Base-by-base conservation (phyloP, 2,329 filamentous ascomycete species). In the Trichoderma asperellum region DNA sequence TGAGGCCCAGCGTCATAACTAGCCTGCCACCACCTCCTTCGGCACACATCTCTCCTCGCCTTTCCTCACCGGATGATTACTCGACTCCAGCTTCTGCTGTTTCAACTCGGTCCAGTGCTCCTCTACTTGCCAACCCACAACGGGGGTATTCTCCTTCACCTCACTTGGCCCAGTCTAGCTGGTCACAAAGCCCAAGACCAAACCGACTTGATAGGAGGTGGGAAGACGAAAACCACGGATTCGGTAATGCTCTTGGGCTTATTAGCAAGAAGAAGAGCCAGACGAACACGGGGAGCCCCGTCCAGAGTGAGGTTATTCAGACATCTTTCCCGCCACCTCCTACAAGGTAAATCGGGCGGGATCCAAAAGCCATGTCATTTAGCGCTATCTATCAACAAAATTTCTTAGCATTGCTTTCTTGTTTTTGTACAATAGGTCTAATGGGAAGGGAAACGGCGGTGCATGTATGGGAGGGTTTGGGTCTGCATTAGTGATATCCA, bases 301-400 rank as follows among this genome's bases (percentile, higher is more conserved):
- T 64, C 6, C 53, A 70, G 18, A 68, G 57, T 5, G 59, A 68
- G 8, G 43, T 53, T 21, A 53, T 70, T 18, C 78, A 79, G 73
- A 79, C 77, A 10, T 76, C 76, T 2, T 84, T 84, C 72, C 77
- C 79, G 37, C 79, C 79, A 27, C 81, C 81, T 16, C 81, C 81
- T 0, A 76, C 70, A 57, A 75, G 68, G 35, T 68, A 69, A 47
- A 49, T 27, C 5, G 58, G 24, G 35, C 37, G n/a, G 27, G n/a
- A n/a, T 11, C 21, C 27, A 43, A 18, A 27, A 8, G 21, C 29
- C 24, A 21, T 49, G 21, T 53, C n/a, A 24, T 29, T 12, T 59
- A 14, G 18, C 27, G 63, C 56, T 43, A 27, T 56, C 16, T n/a
- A 56, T 34, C 53, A 34, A 32, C 53, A 34, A 32, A 16, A 18